Evolutionary conservation across 192 early-diverging fungal species (phyloP).

Genomic region (Geosiphon pyriformis): DNA sequence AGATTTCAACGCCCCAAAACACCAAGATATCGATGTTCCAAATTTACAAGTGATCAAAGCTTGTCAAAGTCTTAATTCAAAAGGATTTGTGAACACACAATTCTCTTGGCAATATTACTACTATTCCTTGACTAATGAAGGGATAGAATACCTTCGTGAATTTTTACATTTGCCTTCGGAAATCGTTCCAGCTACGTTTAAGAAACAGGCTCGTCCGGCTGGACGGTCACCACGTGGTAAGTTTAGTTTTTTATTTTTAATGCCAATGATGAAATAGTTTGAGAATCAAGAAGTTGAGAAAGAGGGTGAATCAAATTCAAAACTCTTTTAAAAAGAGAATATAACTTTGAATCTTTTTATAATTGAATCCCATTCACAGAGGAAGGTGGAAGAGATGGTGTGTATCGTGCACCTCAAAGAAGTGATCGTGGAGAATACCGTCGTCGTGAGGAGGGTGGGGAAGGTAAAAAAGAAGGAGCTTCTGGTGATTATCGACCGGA

Average conservation of each 20-base stretch:
- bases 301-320: not conserved
- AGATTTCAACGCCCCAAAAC: conserved; percentile 95
- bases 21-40: conserved; percentile 93
- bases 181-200: conserved; percentile 95
- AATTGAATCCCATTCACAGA: conserved; percentile 26
- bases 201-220: conserved; percentile 83
- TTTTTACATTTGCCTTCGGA: conserved; percentile 96
- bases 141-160: conserved; percentile 95
- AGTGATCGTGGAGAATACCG: conserved; percentile 84
- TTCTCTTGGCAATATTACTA: conserved; percentile 99
- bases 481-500: conserved; percentile 93
- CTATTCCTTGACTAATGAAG: conserved; percentile 98
- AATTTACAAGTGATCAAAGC: conserved; percentile 99
- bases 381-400: conserved; percentile 60
- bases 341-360: not conserved
- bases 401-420: conserved; percentile 39
- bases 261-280: too few relatives aligned
- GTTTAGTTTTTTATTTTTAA: too few relatives aligned
- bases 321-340: not conserved
- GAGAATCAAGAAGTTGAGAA: conserved; percentile 34
- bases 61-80: conserved; percentile 92
- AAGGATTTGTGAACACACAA: conserved; percentile 88
- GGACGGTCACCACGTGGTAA: conserved; percentile 67
- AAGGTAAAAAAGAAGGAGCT: conserved; percentile 82
- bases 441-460: conserved; percentile 62